Evolutionary conservation across 2,329 filamentous ascomycete species (phyloP), one percentile per base, ranked within the genome.

Genomic region (Fusarium proliferatum): DNA sequence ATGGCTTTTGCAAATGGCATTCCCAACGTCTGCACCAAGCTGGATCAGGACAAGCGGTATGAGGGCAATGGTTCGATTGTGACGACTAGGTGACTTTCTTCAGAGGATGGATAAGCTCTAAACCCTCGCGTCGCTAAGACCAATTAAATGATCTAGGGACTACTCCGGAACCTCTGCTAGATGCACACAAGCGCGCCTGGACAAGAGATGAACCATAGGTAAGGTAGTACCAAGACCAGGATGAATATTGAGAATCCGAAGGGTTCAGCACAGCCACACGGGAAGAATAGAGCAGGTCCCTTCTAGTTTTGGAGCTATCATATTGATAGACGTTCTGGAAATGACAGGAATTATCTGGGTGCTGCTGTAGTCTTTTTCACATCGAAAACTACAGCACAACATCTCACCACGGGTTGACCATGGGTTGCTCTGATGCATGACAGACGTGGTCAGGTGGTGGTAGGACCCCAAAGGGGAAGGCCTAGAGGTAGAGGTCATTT

Each of bases 41-140:
- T 77, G 46, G 51, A 78, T 70, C 55, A 62, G 71, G 76, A 19
- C 58, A 78, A 73, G 74, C 60, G 61, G 70, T 59, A 53, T 21
- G 42, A 56, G 58, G 23, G 57, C 67, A 55, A 77, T 78, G 76
- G 76, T 75, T 71, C 72, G 76, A 78, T 78, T 75, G 66, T 73
- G 76, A 77, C 59, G 64, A 53, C 53, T 64, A 46, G 56, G 55
- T 43, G 41, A 39, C 38, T 61, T 73, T 59, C 51, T 66, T 41
- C 34, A 59, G 52, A 52, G 45, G 46, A 39, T 46, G 55, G 58
- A 59, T 61, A 69, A 48, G 64, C 64, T 62, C 55, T 49, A 66
- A 58, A 34, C 21, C 38, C 41, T 60, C 42, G 70, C 46, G 51
- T 34, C 26, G 56, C 56, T 60, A 42, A 46, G 62, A 39, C 68